Evolutionary conservation across 2,329 filamentous ascomycete species (phyloP).

Genomic region (Corniculantispora saksenae): DNA sequence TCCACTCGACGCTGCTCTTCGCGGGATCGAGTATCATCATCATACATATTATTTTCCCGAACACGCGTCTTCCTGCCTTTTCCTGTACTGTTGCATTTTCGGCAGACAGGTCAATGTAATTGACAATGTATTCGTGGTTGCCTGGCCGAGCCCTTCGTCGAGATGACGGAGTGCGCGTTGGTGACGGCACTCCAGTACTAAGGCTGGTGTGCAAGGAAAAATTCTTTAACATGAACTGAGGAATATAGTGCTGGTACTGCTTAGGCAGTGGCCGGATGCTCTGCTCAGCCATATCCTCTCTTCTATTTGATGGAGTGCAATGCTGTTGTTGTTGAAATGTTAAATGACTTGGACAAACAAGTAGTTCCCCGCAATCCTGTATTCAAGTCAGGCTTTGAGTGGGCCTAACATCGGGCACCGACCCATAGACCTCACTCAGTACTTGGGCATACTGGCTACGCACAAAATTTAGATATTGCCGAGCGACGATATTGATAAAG

Average conservation of each 20-base stretch:
- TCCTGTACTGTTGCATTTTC: neutral
- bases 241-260: neutral
- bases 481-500: too few relatives aligned
- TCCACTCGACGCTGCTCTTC: neutral
- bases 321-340: too few relatives aligned
- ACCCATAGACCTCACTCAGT: too few relatives aligned
- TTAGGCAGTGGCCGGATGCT: neutral
- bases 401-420: too few relatives aligned
- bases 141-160: neutral
- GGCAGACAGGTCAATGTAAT: neutral
- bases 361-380: too few relatives aligned
- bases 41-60: neutral
- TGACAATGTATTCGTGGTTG: neutral
- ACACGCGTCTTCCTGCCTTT: neutral
- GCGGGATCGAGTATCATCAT: neutral
- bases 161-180: neutral
- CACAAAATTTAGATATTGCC: too few relatives aligned
- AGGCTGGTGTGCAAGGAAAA: neutral
- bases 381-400: too few relatives aligned
- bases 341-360: too few relatives aligned
- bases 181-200: neutral
- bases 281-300: neutral
- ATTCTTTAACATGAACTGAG: neutral
- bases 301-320: neutral
- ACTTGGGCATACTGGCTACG: too few relatives aligned